Evolutionary conservation across 306 rosid species (phyloP).

Genomic region (Gleditsia sinensis): DNA sequence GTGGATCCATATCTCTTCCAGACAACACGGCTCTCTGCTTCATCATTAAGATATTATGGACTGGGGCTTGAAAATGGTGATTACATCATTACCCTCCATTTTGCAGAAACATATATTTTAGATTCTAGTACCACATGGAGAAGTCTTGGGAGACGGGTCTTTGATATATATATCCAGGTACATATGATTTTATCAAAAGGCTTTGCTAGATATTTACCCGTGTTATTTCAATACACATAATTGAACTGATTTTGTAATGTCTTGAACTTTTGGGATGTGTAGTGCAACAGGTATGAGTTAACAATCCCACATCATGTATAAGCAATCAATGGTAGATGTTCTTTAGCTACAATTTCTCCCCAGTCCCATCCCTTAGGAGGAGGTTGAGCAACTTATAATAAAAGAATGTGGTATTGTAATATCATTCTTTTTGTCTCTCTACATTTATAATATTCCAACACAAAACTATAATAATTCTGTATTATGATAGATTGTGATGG

Average conservation of each 20-base stretch:
- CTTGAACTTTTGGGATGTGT: not conserved
- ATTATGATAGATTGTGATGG: no score
- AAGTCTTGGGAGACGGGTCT: constrained; percentile 73
- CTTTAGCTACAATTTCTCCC: not conserved
- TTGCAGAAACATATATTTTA: constrained; percentile 56
- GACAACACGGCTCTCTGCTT: constrained; percentile 73
- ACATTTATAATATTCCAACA: no score
- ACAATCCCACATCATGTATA: not conserved
- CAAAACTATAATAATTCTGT: no score
- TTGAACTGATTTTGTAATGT: not conserved
- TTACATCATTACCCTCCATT: constrained; percentile 70
- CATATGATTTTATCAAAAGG: not conserved
- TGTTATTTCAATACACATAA: not conserved
- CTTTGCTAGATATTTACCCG: not conserved
- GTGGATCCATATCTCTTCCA: constrained; percentile 62
- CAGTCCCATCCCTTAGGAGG: no score
- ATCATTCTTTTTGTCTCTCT: no score
- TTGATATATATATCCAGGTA: constrained; percentile 85
- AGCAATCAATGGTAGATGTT: not conserved
- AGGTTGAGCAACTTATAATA: not conserved
- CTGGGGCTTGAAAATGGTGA: constrained; percentile 71
- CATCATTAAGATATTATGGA: constrained; percentile 83
- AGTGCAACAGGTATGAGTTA: no score
- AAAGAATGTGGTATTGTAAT: no score
- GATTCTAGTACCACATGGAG: constrained; percentile 52